Evolutionary conservation across 2,329 filamentous ascomycete species (phyloP).

Genomic region (Xenoacremonium recifei): DNA sequence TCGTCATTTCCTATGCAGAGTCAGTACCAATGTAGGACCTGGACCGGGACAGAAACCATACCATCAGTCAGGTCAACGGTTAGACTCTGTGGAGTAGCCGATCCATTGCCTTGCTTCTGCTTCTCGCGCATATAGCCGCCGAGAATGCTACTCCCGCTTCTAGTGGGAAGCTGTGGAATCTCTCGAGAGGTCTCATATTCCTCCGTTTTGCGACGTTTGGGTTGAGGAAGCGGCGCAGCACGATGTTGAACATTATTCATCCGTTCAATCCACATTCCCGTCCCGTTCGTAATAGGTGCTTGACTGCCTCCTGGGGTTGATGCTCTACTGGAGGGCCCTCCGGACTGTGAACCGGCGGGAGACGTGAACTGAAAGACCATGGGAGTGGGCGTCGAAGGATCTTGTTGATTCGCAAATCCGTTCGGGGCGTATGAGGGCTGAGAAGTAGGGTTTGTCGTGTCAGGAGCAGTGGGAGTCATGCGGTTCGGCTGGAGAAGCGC

Average conservation of each 20-base stretch:
- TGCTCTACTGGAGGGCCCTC: conserved; percentile 30
- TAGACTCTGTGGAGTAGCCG: conserved; percentile 31
- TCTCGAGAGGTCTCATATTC: conserved; percentile 43
- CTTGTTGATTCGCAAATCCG: conserved; percentile 18
- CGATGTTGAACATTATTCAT: conserved; percentile 75
- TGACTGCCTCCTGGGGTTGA: conserved; percentile 31
- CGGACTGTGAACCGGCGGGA: conserved; percentile 32
- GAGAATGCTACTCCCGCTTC: conserved; percentile 54
- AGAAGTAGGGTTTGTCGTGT: conserved; percentile 23
- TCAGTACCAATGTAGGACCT: conserved; percentile 10
- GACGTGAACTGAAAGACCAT: conserved; percentile 44
- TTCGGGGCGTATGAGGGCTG: conserved; percentile 20
- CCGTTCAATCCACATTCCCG: conserved; percentile 67
- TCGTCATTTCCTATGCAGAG: conserved; percentile 46
- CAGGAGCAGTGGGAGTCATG: conserved; percentile 26
- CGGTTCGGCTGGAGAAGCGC: conserved; percentile 39
- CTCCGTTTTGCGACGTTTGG: conserved; percentile 64
- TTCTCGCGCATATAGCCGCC: conserved; percentile 66
- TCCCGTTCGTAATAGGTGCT: conserved; percentile 35
- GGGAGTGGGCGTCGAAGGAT: conserved; percentile 27
- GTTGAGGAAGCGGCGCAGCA: conserved; percentile 47
- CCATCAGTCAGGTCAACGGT: conserved; percentile 60
- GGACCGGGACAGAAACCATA: conserved; percentile 25
- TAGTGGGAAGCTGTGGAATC: conserved; percentile 28
- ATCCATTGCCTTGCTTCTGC: conserved; percentile 40